Base-by-base conservation (phyloP, 805 yeast species). In the Candida alai region DNA sequence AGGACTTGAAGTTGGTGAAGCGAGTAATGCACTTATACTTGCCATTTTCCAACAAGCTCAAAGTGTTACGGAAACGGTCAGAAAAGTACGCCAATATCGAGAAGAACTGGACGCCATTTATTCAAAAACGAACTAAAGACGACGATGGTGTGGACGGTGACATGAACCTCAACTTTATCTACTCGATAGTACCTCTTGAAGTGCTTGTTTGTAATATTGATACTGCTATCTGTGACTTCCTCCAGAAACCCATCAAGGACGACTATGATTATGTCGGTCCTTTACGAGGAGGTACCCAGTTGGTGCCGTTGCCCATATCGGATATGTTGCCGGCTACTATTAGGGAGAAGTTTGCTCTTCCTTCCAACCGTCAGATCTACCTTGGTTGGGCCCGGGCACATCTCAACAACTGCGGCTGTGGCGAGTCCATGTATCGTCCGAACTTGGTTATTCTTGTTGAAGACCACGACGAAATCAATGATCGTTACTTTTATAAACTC, bases 21-120 rank as follows among this genome's bases (percentile, higher is more conserved):
- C 35, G 65, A 15, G 49, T 59, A 8, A 59, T 61, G 57, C 60
- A 51, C 36, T 34, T 54, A 30, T 38, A 53, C 17, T 55, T 54
- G 51, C 65, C 66, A 13, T 28, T 47, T 9, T 58, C 56, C 35
- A 45, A 36, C 14, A 52, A 41, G 30, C 44, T 48, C 1, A 27
- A 39, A 14, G 58, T 57, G 24, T 42, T 60, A 17, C 39, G 48
- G 23, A 40, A 49, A 27, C 36, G 39, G 16, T 41, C 26, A 8
- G 39, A 28, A 19, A 36, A 20, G 11, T 35, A 32, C 26, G 30
- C 34, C 9, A 22, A 30, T 26, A 31, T 35, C 22, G 43, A 61
- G 37, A 65, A 65, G 38, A 65, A 65, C 43, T 65, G 72, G 72
- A 60, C 68, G 10, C 72, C 72, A 0, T 43, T 65, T 37, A 39